Percentiles rank a stretch among this genome's conserved stretches.
Conservation (phyloP, 108 stramenopile species). For the Cyclotella choctawhatcheeana region DNA sequence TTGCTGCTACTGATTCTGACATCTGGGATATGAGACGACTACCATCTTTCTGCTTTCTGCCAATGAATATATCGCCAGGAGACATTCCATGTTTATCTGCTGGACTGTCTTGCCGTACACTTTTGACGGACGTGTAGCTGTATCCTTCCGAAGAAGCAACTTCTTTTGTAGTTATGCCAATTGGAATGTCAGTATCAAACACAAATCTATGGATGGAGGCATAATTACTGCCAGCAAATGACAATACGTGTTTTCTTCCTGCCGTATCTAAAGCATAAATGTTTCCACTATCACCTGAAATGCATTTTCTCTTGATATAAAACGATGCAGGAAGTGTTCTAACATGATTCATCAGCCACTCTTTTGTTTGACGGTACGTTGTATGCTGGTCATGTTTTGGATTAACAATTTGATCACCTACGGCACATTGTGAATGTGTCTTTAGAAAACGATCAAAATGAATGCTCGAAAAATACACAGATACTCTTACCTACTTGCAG, state of each 20-base stretch:
- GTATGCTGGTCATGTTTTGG: neutral
- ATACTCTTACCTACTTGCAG: slow-evolving; percentile 3
- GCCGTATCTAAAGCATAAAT: neutral
- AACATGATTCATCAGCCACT: neutral
- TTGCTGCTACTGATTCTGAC: neutral
- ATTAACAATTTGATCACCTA: slow-evolving; percentile 4
- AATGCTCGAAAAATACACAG: neutral
- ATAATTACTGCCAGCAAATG: neutral
- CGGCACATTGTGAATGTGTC: neutral
- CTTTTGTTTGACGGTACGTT: neutral
- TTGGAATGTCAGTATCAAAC: neutral
- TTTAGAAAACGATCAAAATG: neutral
- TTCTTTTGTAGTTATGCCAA: neutral
- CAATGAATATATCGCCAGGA: neutral
- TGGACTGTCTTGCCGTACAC: neutral
- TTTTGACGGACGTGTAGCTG: neutral
- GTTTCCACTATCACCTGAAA: neutral
- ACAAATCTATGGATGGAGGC: slow-evolving; percentile 10
- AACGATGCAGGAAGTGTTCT: neutral
- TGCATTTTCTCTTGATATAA: neutral
- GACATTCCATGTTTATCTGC: neutral
- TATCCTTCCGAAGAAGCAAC: neutral
- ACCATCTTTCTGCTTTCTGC: neutral
- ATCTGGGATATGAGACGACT: neutral
- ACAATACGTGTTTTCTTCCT: neutral